Percentiles rank a stretch among this genome's conserved stretches.
Evolutionary conservation across 2,329 filamentous ascomycete species (phyloP).

Genomic region (Drechslera avenae): DNA sequence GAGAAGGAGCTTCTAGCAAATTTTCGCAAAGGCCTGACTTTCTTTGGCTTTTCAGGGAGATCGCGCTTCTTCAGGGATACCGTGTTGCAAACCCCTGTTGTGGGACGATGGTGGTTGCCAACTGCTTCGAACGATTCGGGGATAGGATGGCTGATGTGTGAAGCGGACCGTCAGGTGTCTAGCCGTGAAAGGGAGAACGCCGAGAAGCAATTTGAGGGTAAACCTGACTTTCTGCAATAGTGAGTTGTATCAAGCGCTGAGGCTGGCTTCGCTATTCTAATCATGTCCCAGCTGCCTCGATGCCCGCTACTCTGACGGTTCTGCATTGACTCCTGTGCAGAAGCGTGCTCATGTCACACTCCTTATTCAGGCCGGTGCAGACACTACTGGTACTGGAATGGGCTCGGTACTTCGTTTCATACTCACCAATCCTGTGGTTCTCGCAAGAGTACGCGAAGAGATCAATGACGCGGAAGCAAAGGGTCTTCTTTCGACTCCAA

Average conservation of each 20-base stretch:
- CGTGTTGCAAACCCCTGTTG: conserved; percentile 33
- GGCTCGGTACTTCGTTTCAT: conserved; percentile 42
- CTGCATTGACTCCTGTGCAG: conserved; percentile 37
- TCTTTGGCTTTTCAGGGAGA: conserved; percentile 47
- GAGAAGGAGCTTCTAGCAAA: conserved; percentile 45
- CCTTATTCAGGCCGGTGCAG: conserved; percentile 47
- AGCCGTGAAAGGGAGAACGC: conserved; percentile 33
- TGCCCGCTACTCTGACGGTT: conserved; percentile 37
- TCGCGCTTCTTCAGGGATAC: conserved; percentile 45
- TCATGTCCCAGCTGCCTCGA: conserved; percentile 35
- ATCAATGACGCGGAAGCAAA: conserved; percentile 29
- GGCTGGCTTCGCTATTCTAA: conserved; percentile 1
- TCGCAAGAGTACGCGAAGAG: conserved; percentile 29
- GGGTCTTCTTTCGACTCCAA: conserved; percentile 27
- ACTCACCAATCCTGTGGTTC: conserved; percentile 17
- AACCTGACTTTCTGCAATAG: conserved; percentile 46
- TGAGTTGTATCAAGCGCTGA: conserved; percentile 9
- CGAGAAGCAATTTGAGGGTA: conserved; percentile 25
- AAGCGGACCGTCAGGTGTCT: conserved; percentile 44
- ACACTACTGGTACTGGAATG: conserved; percentile 45
- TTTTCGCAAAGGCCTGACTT: conserved; percentile 47
- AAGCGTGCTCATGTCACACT: conserved; percentile 48
- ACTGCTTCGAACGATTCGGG: conserved; percentile 35
- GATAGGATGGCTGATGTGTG: conserved; percentile 48
- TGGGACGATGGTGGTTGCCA: conserved; percentile 41